Percentiles rank a stretch among this genome's conserved stretches.
These are phyloP conservation scores for Ganoderma sp. DNA, from an alignment of 1,284 basidiomycete species.

Conservation along the genomic window DNA sequence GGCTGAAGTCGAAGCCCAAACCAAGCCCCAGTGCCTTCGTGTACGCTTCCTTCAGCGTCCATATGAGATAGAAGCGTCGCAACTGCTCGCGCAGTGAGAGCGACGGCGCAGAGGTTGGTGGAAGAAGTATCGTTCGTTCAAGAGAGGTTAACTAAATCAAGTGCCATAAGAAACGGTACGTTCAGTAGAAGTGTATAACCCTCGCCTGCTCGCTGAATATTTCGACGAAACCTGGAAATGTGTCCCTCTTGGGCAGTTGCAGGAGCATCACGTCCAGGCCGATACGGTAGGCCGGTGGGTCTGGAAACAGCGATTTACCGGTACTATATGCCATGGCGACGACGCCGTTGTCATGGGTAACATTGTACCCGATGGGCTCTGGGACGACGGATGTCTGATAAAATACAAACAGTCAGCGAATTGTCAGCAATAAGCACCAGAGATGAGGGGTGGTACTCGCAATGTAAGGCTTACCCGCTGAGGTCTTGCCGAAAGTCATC, in stretches of 20 bases:
- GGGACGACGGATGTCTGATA: slow-evolving; percentile 52
- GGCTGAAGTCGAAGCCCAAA: slow-evolving; percentile 78
- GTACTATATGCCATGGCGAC: slow-evolving; percentile 70
- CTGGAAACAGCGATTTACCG: slow-evolving; percentile 47
- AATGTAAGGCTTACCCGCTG: slow-evolving; percentile 75
- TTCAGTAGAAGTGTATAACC: neutral
- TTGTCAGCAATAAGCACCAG: neutral
- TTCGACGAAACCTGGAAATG: slow-evolving; percentile 64
- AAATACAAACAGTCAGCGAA: neutral
- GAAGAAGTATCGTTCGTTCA: slow-evolving; percentile 54
- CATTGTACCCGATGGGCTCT: slow-evolving; percentile 72
- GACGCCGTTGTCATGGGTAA: slow-evolving; percentile 78
- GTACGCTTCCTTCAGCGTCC: slow-evolving; percentile 89
- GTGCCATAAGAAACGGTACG: neutral
- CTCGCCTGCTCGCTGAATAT: slow-evolving; percentile 69
- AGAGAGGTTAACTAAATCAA: slow-evolving; percentile 58
- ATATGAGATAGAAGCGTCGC: slow-evolving; percentile 73
- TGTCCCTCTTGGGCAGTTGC: slow-evolving; percentile 60
- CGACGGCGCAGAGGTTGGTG: slow-evolving; percentile 33
- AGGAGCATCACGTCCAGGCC: slow-evolving; percentile 84
- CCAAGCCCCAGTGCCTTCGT: slow-evolving; percentile 83
- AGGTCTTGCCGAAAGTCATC: slow-evolving; percentile 61
- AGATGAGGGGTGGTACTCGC: slow-evolving; percentile 45
- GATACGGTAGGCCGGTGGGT: slow-evolving; percentile 63
- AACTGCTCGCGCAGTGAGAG: slow-evolving; percentile 53